Evolutionary conservation across 768 basidiomycete genomes (phyloP), one percentile per base, ranked within the genome.

Genomic region (Mycena indigotica): DNA sequence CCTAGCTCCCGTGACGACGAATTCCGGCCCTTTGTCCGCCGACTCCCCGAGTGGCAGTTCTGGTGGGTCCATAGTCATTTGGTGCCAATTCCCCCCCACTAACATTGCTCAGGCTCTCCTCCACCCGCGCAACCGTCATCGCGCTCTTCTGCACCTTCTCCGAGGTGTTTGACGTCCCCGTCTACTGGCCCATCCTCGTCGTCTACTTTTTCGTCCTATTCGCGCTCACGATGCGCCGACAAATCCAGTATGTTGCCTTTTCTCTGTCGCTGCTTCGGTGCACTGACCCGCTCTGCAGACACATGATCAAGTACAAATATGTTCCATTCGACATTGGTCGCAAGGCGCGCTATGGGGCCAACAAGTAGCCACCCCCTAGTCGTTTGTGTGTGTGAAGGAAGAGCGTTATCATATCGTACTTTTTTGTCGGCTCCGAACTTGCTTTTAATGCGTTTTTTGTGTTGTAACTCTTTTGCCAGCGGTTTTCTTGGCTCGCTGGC

Each of bases 241-340:
- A 98, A 74, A 95, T 98, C 63, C 92, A 93, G 94, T 96, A 71
- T 67, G 94, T 82, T 50, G 21, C 35, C 5, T 21, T 48, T 29
- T 50, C 55, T n/a, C n/a, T n/a, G n/a, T n/a, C n/a, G n/a, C n/a
- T n/a, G n/a, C n/a, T n/a, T n/a, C n/a, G n/a, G n/a, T n/a, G n/a
- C n/a, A n/a, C n/a, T n/a, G n/a, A n/a, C n/a, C 8, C 28, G 12
- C 8, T 48, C 15, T n/a, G 16, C 67, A 95, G 93, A 67, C 96
- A 99, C 74, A 98, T 98, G 96, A 89, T 97, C 79, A 97, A 97
- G 74, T 98, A 98, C 80, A 93, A 93, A 72, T 98, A 95, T 75
- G 79, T 95, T 58, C 95, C 95, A 23, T 98, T 95, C 74, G 96
- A 98, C 69, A 82, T 98, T 58, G 96, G 95, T 28, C 89, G 94